Evolutionary conservation across 805 yeast species (phyloP), one percentile per base, ranked within the genome.

Genomic region (Teunomyces barrocoloradensis): DNA sequence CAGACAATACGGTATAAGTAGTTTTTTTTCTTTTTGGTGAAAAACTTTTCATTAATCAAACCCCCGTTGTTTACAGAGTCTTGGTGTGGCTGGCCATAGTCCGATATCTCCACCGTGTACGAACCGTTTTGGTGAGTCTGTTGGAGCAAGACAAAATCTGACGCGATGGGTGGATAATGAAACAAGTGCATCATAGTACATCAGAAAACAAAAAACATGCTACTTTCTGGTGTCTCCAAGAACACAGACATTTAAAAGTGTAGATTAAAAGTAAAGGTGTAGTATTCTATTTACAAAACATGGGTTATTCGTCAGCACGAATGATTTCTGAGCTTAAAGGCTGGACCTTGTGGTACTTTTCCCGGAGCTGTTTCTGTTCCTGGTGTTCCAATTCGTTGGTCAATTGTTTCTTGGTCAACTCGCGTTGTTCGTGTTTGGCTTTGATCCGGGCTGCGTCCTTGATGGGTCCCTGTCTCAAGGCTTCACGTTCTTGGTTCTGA

Each of bases 381-480:
- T 76, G 79, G 59, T 86, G 89, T 52, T 87, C 95, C 40, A 72
- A 65, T 48, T 81, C 74, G 63, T 87, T 87, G 36, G 78, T 65
- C 46, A 61, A 47, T 53, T 73, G 74, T 53, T 78, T 82, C 56
- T 66, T 67, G 47, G 61, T 53, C 58, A 71, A 60, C 52, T 68
- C 63, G 56, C 68, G 65, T 9, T 32, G 34, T 5, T 37, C 29
- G 11, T 37, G 40, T 58, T 78, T 78, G 39, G 71, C 76, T 41
- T 75, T 74, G 50, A 85, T 63, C 48, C 95, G 71, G 50, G 74
- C 80, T 2, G 90, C 89, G 62, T 89, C 96, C 57, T 87, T 87
- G 57, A 87, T 80, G 4, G 96, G 96, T 0, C 96, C 96, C 56
- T 80, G 87, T 58, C 85, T 84, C 40, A 88, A 70, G 2, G 85